These are phyloP conservation scores for Piromyces sp. DNA, from an alignment of 192 early-diverging fungal genomes.

Conservation along the genomic window DNA sequence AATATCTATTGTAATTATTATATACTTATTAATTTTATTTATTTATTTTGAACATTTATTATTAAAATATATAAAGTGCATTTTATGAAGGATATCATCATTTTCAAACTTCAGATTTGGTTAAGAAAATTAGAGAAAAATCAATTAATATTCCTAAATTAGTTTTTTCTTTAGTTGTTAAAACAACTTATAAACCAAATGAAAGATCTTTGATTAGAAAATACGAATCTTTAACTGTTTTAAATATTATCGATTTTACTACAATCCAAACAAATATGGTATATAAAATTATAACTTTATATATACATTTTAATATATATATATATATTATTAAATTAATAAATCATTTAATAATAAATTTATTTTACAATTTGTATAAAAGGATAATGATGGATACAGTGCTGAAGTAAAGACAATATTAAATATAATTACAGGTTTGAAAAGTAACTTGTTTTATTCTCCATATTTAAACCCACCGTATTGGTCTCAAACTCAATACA, in stretches of 20 bases:
- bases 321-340: no score
- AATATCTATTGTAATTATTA: no score
- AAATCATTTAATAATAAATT: no score
- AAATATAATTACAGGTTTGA: background rate
- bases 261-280: background rate
- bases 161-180: background rate
- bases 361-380: background rate
- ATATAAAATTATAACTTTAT: no score
- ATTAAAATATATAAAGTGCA: no score
- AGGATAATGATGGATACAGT: background rate
- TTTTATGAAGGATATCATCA: background rate
- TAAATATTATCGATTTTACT: background rate
- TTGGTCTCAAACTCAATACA: background rate
- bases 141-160: background rate
- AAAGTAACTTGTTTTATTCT: background rate
- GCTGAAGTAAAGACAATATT: background rate
- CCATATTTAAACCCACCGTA: background rate
- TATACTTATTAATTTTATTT: no score
- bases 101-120: background rate
- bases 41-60: no score
- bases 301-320: no score
- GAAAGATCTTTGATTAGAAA: background rate
- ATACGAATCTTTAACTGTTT: background rate
- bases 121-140: background rate
- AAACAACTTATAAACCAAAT: background rate